These are phyloP conservation scores for Melanopsichium pennsylvanicum DNA, from an alignment of 1,284 basidiomycete species.

Conservation along the genomic window DNA sequence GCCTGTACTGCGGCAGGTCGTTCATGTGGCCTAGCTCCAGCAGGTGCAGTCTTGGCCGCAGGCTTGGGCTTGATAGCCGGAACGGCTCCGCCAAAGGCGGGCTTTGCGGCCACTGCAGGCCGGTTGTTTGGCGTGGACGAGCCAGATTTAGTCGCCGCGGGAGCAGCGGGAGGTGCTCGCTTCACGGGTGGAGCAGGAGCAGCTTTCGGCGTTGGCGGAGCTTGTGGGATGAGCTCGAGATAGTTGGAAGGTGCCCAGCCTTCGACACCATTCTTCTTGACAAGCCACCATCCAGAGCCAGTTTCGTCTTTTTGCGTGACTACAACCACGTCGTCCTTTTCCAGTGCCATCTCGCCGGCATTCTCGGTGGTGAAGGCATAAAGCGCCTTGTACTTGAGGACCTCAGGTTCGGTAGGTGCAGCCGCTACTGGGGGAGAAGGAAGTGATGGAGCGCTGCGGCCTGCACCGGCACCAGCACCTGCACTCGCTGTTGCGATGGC, in stretches of 20 bases:
- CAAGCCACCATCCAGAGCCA: slow-evolving; percentile 82
- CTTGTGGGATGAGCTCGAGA: slow-evolving; percentile 73
- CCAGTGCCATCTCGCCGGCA: slow-evolving; percentile 86
- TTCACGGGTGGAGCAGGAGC: slow-evolving; percentile 52
- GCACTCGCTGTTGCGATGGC: slow-evolving; percentile 50
- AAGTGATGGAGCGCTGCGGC: slow-evolving; percentile 26
- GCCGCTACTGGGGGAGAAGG: slow-evolving; percentile 68
- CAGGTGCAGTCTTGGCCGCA: slow-evolving; percentile 51
- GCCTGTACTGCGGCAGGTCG: slow-evolving; percentile 46
- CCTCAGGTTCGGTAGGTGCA: slow-evolving; percentile 70
- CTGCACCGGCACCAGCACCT: slow-evolving; percentile 58
- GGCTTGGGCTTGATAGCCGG: slow-evolving; percentile 68
- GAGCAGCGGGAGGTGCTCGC: slow-evolving; percentile 66
- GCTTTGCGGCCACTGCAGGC: slow-evolving; percentile 42
- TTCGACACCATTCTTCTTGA: slow-evolving; percentile 82
- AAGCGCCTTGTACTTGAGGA: slow-evolving; percentile 78
- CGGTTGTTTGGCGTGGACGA: slow-evolving; percentile 28
- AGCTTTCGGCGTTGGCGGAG: slow-evolving; percentile 70
- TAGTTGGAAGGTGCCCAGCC: slow-evolving; percentile 97
- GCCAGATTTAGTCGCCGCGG: slow-evolving; percentile 53
- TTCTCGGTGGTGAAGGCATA: slow-evolving; percentile 78
- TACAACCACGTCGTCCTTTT: slow-evolving; percentile 91
- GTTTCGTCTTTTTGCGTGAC: slow-evolving; percentile 84
- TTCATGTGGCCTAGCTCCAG: slow-evolving; percentile 67
- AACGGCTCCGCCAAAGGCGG: slow-evolving; percentile 68